These are phyloP conservation scores for Ceratocystiopsis sp. DNA, from an alignment of 2,329 filamentous ascomycete species.

Conservation along the genomic window DNA sequence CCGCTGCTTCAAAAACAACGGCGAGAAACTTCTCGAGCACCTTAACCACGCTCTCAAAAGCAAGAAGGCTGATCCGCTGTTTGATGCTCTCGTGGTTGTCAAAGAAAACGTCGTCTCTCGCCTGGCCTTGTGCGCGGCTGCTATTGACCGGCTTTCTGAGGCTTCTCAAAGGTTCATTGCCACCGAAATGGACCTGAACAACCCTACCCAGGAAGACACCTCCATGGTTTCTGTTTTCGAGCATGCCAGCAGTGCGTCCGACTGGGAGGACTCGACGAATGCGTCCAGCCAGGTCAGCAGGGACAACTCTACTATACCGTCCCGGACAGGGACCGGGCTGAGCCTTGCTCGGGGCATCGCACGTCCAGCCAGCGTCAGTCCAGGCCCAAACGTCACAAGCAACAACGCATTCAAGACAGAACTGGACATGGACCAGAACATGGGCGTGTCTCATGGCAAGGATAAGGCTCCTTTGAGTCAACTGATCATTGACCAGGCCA, in stretches of 20 bases:
- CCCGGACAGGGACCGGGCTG: slow-evolving; percentile 1
- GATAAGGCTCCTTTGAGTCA: slow-evolving; percentile 1
- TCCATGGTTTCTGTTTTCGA: slow-evolving; percentile 32
- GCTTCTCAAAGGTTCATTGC: slow-evolving; percentile 21
- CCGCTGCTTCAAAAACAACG: slow-evolving; percentile 33
- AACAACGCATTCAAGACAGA: neutral
- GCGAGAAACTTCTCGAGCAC: slow-evolving; percentile 27
- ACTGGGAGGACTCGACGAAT: slow-evolving; percentile 27
- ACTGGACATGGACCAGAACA: neutral
- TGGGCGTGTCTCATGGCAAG: neutral
- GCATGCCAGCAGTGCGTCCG: slow-evolving; percentile 29
- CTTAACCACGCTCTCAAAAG: slow-evolving; percentile 16
- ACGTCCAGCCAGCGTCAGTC: too few species aligned
- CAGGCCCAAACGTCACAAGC: neutral
- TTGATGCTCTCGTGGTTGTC: too few species aligned
- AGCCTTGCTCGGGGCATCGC: neutral
- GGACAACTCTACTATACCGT: neutral
- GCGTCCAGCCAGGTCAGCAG: slow-evolving; percentile 18
- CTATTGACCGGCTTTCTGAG: slow-evolving; percentile 26
- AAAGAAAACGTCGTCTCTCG: too few species aligned
- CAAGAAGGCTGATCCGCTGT: too few species aligned
- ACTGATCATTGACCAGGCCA: slow-evolving; percentile 7
- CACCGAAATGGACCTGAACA: slow-evolving; percentile 7
- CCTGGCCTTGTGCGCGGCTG: slow-evolving; percentile 2
- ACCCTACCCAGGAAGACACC: slow-evolving; percentile 11